Base-by-base conservation (phyloP, 1,284 basidiomycete species). In the Cystobasidiaceae sp. region DNA sequence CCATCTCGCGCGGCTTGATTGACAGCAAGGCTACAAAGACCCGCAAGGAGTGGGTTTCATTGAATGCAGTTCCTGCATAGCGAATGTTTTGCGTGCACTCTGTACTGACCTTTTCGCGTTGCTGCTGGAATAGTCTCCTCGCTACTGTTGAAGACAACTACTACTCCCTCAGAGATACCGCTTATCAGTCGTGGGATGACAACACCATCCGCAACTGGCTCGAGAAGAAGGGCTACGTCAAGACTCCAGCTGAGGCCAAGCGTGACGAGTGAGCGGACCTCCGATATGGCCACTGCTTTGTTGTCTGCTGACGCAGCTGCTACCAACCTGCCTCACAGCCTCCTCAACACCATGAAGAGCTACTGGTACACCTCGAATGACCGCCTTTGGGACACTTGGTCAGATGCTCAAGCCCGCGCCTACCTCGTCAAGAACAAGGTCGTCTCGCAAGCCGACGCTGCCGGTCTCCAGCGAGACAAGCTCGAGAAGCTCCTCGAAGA, bases 401-500 rank as follows among this genome's bases (percentile, higher is more conserved):
- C 81, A 57, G 83, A 90, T 63, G 84, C 87, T 8, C 80, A 89
- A 74, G 78, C 85, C 11, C 71, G 69, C 49, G 69, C 71, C 0
- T 75, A 68, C 63, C 63, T 70, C 32, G 67, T 74, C 37, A 71
- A 75, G 69, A 69, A 75, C 60, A 67, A 71, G n/a, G 28, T 70
- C 19, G 51, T 62, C 27, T 43, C 65, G 17, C 45, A 70, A 9
- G 55, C 66, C 13, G 66, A 70, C 9, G 61, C 69, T 1, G 68
- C 70, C n/a, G 57, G 62, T 21, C 39, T 63, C 27, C 69, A 81
- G 71, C 83, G 85, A 44, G 87, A 92, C 69, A 89, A 92, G 77
- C 80, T 92, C 78, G 75, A 85, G 71, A 85, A 86, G 75, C 80
- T 90, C 67, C 77, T 93, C 51, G 74, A 85, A 71, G 86, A 88